Conservation (phyloP, 2,329 filamentous ascomycete species). For the Trichoderma sp. region DNA sequence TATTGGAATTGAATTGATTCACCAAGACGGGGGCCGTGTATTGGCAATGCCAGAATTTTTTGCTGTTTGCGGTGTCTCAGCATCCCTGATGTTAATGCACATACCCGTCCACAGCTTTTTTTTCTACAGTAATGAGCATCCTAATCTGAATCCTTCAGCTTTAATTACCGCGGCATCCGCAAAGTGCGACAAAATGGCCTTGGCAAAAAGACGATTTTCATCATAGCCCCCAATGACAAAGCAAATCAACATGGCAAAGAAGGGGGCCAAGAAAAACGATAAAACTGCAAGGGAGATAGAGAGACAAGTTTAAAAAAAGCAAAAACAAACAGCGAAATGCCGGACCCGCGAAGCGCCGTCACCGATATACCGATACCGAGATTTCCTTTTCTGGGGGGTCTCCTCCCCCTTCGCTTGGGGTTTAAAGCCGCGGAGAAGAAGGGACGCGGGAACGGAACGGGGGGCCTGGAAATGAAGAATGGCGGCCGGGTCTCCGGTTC, state of each 20-base stretch:
- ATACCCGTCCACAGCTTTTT: neutral
- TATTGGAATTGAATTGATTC: neutral
- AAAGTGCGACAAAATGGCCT: neutral
- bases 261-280: neutral
- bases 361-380: neutral
- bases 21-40: neutral
- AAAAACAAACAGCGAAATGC: neutral
- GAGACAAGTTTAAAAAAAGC: too few species aligned
- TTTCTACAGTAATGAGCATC: neutral
- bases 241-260: neutral
- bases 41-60: neutral
- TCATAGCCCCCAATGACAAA: neutral
- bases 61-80: constrained; percentile 7
- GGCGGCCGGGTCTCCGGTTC: neutral
- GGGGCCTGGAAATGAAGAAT: neutral
- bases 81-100: neutral
- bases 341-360: neutral
- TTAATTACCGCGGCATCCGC: constrained; percentile 8
- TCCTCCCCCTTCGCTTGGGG: neutral
- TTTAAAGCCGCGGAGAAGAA: neutral
- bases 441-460: neutral
- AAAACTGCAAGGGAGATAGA: neutral
- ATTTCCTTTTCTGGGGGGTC: neutral
- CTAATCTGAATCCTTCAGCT: neutral
- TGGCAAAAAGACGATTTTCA: neutral